These are phyloP conservation scores for Thelonectria blattea DNA, from an alignment of 2,329 filamentous ascomycete species.

Conservation along the genomic window DNA sequence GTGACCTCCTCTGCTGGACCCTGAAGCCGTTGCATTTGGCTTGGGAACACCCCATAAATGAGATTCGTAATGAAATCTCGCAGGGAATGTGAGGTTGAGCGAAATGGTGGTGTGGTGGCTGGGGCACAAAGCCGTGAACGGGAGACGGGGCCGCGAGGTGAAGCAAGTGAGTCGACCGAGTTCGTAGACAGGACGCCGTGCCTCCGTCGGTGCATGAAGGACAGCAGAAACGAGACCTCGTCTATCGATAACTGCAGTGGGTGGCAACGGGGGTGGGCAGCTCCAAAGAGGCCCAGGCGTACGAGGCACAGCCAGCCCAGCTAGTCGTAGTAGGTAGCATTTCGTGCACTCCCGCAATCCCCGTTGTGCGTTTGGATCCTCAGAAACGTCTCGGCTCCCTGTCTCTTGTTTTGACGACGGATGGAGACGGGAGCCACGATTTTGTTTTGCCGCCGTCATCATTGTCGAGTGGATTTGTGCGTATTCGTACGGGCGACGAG, in stretches of 20 bases:
- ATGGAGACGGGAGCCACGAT: conserved; percentile 15
- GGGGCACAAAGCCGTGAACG: conserved; percentile 11
- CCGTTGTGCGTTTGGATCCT: conserved; percentile 19
- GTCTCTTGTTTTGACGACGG: conserved; percentile 15
- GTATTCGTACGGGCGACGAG: conserved; percentile 8
- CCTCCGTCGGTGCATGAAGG: conserved; percentile 2
- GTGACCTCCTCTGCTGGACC: neutral
- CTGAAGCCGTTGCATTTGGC: conserved; percentile 21
- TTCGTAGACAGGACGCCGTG: neutral
- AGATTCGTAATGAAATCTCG: conserved; percentile 24
- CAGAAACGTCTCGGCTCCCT: conserved; percentile 24
- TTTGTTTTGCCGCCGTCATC: conserved; percentile 19
- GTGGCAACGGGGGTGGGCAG: conserved; percentile 13
- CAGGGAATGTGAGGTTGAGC: neutral
- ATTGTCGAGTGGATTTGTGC: conserved; percentile 25
- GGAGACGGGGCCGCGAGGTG: conserved; percentile 20
- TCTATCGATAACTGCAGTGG: conserved; percentile 10
- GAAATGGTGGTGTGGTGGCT: conserved; percentile 18
- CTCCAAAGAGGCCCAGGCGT: conserved; percentile 17
- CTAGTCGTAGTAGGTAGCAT: conserved; percentile 18
- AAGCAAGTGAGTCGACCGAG: conserved; percentile 23
- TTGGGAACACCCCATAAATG: conserved; percentile 33
- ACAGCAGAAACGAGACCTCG: conserved; percentile 9
- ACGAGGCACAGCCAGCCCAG: neutral
- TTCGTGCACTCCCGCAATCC: conserved; percentile 16